Base-by-base conservation (phyloP, 1,139 yeast genomes). In the Chernovozyma aurita region DNA sequence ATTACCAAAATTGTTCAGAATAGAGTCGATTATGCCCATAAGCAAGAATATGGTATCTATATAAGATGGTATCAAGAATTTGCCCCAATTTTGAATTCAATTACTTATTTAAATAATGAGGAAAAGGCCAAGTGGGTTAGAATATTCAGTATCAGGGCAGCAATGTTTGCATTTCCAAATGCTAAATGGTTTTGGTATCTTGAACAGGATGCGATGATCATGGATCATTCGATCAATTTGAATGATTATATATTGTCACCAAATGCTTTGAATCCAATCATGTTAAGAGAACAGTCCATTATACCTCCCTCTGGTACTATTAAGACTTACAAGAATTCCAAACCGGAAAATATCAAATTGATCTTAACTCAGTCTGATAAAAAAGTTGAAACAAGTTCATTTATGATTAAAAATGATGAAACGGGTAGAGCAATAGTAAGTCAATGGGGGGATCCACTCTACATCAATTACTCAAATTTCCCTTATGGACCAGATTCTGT, bases 1-100 rank as follows among this genome's bases (percentile, higher is more conserved):
- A 63, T 86, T 41, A 76, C 81, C 16, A 73, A 73, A 39, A 67
- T 87, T 35, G 82, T 85, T 12, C 88, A 85, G 52, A 87, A 87
- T 57, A 75, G 95, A 52, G 81, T 83, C 22, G 84, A 82, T 50
- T 88, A 87, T 52, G 95, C 94, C 7, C 81, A 80, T 53, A 61
- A 59, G 20, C 87, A 85, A 49, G 71, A 73, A 30, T 87, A 81
- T 55, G 97, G 95, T 13, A 59, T 85, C 18, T 88, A 85, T 49
- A 77, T 83, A 14, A 73, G 95, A 40, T 88, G 95, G 86, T 55
- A 73, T 28, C 92, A 85, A 57, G 96, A 88, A 55, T 87, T 85
- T 54, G 53, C 75, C 31, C 90, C 88, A 12, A 52, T 68, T 30
- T 52, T 81, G 39, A 67, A 73, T 35, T 69, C 76, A 17, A 57